A percentile compares a stretch with the other conserved stretches of the same genome.
Evolutionary conservation across 2,329 filamentous ascomycete genomes (phyloP).

Genomic region (Aspergillus aculeatinus): DNA sequence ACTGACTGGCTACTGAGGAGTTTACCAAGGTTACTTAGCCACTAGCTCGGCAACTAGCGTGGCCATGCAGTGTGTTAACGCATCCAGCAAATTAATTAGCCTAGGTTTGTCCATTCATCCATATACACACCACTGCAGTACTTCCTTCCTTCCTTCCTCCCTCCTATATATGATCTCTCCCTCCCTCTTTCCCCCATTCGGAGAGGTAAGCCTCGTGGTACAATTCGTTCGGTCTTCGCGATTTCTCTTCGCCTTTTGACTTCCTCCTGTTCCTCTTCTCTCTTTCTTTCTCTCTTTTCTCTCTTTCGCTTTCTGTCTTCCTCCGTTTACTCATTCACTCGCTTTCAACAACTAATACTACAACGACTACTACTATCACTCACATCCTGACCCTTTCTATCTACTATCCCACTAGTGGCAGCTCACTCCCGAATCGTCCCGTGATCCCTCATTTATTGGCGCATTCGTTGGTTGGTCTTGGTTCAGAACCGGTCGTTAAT

Average conservation of each 20-base stretch:
- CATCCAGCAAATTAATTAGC: not conserved
- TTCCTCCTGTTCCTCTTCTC: constrained; percentile 1
- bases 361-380: not conserved
- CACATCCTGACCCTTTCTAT: constrained; percentile 1
- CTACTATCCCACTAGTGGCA: constrained; percentile 8
- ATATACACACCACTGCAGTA: not conserved
- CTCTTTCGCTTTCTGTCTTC: constrained; percentile 11
- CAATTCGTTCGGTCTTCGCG: not conserved
- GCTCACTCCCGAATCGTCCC: constrained; percentile 9
- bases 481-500: not conserved
- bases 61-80: not conserved
- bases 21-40: not conserved
- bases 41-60: not conserved
- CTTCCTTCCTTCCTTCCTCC: too few relatives aligned
- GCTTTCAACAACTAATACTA: not conserved
- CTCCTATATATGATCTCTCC: not conserved
- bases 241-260: constrained; percentile 6
- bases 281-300: not conserved
- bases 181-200: constrained; percentile 2
- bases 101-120: not conserved
- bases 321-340: constrained; percentile 6
- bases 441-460: constrained; percentile 19
- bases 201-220: constrained; percentile 1
- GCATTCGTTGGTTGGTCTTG: constrained; percentile 6
- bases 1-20: too few relatives aligned